Conservation (phyloP, 495 filamentous ascomycete species). For the Penicillium arizonense region DNA sequence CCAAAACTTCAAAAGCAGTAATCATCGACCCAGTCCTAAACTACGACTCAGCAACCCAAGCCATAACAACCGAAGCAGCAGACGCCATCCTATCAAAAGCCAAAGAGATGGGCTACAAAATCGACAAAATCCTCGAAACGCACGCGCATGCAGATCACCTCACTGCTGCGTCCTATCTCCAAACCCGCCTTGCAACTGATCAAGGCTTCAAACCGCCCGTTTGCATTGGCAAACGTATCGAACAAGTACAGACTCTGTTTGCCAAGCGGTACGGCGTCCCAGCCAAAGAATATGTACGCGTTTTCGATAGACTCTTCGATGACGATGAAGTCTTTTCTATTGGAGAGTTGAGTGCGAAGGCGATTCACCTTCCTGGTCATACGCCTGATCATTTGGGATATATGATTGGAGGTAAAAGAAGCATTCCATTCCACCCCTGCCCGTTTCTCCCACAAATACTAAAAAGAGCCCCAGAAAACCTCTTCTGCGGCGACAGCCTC, state of each 20-base stretch:
- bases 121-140: conserved; percentile 55
- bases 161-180: conserved; percentile 56
- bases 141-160: conserved; percentile 64
- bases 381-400: conserved; percentile 64
- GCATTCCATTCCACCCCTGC: background rate
- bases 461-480: conserved; percentile 34
- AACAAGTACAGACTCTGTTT: conserved; percentile 49
- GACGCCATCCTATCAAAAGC: conserved; percentile 45
- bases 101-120: conserved; percentile 41
- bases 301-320: conserved; percentile 52
- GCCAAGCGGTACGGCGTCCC: conserved; percentile 46
- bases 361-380: conserved; percentile 58
- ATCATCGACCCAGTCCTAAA: conserved; percentile 63
- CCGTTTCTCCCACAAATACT: background rate
- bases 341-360: conserved; percentile 44
- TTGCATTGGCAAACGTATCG: conserved; percentile 55
- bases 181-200: conserved; percentile 31
- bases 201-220: conserved; percentile 34
- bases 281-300: conserved; percentile 34
- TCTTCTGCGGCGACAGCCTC: conserved; percentile 62
- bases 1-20: conserved; percentile 40
- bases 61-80: conserved; percentile 47
- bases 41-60: conserved; percentile 47
- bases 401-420: conserved; percentile 42
- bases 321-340: conserved; percentile 53